Evolutionary conservation across 257 asterid genomes (phyloP), one percentile per base, ranked within the genome.

Genomic region (Solanum commersonii): DNA sequence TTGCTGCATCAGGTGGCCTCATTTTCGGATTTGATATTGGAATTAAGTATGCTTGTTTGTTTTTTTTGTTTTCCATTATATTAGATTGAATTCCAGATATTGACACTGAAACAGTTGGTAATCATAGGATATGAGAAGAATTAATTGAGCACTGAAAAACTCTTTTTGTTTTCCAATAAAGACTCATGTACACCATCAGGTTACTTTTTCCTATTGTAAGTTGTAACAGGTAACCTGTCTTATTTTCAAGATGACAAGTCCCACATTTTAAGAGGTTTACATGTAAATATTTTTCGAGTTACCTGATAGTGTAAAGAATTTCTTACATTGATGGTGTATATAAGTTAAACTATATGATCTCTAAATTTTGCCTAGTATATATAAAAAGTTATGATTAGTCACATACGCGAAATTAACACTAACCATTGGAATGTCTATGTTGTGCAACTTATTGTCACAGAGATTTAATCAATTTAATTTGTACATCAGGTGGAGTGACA

Each of bases 401-500:
- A 1, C 72, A 23, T n/a, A 59, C 1, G 3, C 27, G 16, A 65
- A 13, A 27, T 29, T 5, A 73, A 35, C 42, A 73, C 29, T 73
- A 37, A 35, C 82, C 49, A 10, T 34, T 3, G 13, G 8, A 15
- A 71, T 8, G 37, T 71, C n/a, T 71, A 8, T 16, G 25, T 2
- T 72, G 46, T 72, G 44, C 11, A 72, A 72, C 70, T 63, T 23
- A 10, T 46, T 46, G 0, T 63, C 34, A n/a, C 34, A 65, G 76
- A 68, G 37, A 68, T 27, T 68, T 68, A 9, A 82, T 22, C 56
- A 12, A 8, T 38, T 76, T 77, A 22, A n/a, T 77, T 38, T 38
- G 56, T 16, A 82, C 33, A 23, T 34, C 40, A 87, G 89, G 89
- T 5, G 89, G 92, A 5, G 90, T 90, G 49, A 88, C 90, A 3